Base-by-base conservation (phyloP, 768 basidiomycete species). In the Chalciporus sphaerocephalus region DNA sequence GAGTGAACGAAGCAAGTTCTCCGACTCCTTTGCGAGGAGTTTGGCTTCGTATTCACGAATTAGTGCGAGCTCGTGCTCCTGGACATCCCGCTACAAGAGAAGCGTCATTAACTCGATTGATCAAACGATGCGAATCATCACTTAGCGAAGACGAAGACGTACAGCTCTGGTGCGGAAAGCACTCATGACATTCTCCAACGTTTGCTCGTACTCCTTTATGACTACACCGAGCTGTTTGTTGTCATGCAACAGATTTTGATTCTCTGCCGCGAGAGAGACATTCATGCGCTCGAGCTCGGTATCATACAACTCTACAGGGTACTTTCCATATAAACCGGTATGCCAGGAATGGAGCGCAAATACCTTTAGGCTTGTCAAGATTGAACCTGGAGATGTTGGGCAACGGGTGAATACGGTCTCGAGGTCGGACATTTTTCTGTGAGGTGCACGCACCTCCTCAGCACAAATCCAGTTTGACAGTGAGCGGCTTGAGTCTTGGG, bases 151-250 rank as follows among this genome's bases (percentile, higher is more conserved):
- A 21, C n/a, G 16, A 34, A 45, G 39, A 80, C 90, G 48, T 64
- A 97, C 95, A 24, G 96, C 95, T 38, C 90, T 81, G 47, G 82
- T 87, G 46, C 96, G 77, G 69, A 99, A 99, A 22, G 69, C 58
- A 75, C 83, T 80, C 96, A 99, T 99, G 35, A 98, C 81, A 6
- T 78, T 88, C 66, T 99, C 96, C 24, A 99, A 70, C 1, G 95
- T 97, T 60, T 91, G 87, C 63, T 99, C 96, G 59, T 96, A 98
- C 63, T 99, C 96, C 58, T 93, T 93, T 57, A 98, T 85, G 42
- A 99, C 72, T 5, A 77, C 71, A 53, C 85, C 89, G 24, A 99
- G 75, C 56, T 98, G 95, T 62, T 96, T 95, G 73, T 98, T 99
- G 69, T 98, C 96, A 55, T 95, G 80, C 57, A 89, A 80, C 34